Evolutionary conservation across 306 rosid genomes (phyloP), one percentile per base, ranked within the genome.

Genomic region (Vigna nakashimae): DNA sequence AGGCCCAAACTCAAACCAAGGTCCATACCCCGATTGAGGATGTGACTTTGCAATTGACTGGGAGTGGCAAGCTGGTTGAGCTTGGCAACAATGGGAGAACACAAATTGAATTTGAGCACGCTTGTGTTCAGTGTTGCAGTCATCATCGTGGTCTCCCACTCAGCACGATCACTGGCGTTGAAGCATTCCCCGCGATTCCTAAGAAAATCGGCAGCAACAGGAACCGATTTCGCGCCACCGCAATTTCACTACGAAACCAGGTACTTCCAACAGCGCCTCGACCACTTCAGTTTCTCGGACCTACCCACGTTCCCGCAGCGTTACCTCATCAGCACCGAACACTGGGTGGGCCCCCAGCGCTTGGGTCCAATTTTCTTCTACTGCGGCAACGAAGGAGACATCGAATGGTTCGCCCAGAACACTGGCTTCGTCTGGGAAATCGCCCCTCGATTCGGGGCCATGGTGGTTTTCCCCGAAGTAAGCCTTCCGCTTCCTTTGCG

Each of bases 381-480:
- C 86, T 91, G 96, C 75, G 98, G 98, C 70, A 94, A 94, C 75
- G 98, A 94, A 85, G 97, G 98, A 7, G 93, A 87, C 67, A 94
- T 94, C 79, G 86, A 60, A 2, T 94, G 97, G 98, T 94, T 94
- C 82, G 97, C 97, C 18, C 74, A 57, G 6, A 94, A 88, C 74
- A 85, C 96, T 20, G 97, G 98, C 58, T 94, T 94, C 82, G 79
- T 94, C 20, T 90, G 93, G 90, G 97, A 94, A 68, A 86, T 94
- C 56, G 98, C 98, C 1, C 96, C 96, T 49, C 86, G 20, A 4
- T 93, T 93, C 34, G 90, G 90, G 6, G 98, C 98, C 67, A 89
- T 93, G 96, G 86, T 93, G 20, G 82, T 93, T 75, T 93, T 93
- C 14, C 94, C 98, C 3, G 98, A 93, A 84, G 98, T 93, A 80